Conservation (phyloP, 192 early-diverging fungal species). For the Spizellomyces sp. region DNA sequence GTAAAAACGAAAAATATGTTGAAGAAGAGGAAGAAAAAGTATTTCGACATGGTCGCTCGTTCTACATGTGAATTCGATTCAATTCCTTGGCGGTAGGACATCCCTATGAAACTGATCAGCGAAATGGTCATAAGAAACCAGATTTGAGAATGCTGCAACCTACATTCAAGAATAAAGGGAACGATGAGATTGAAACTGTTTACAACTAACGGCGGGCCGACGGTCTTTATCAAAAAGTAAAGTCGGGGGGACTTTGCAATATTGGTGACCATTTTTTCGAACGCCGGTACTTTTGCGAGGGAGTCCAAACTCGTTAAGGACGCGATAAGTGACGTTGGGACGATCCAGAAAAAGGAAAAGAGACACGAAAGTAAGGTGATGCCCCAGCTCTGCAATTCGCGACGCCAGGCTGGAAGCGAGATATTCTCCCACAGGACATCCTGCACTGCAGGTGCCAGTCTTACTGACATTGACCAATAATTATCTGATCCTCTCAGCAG, state of each 20-base stretch:
- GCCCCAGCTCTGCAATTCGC: constrained; percentile 21
- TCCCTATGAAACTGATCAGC: neutral
- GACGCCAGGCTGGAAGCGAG: constrained; percentile 34
- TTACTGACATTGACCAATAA: constrained; percentile 36
- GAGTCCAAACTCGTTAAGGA: constrained; percentile 35
- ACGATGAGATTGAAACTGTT: constrained; percentile 32
- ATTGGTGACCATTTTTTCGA: constrained; percentile 21
- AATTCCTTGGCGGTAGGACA: constrained; percentile 39
- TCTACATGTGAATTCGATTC: constrained; percentile 39
- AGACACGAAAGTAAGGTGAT: constrained; percentile 28
- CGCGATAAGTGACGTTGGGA: constrained; percentile 43
- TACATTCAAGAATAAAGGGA: constrained; percentile 52
- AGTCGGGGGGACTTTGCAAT: constrained; percentile 22
- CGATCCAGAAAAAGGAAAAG: constrained; percentile 44
- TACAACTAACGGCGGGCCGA: constrained; percentile 44
- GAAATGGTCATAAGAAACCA: neutral
- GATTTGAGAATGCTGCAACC: constrained; percentile 12
- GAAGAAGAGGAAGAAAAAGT: constrained; percentile 56
- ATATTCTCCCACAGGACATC: constrained; percentile 50
- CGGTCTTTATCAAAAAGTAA: constrained; percentile 34
- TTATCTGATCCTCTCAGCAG: constrained; percentile 36
- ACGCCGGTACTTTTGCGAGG: constrained; percentile 29
- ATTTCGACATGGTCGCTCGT: constrained; percentile 44
- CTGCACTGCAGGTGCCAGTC: constrained; percentile 44
- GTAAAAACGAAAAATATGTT: constrained; percentile 59